A percentile compares a stretch with the other conserved stretches of the same genome.
These are phyloP conservation scores for Alternaria gaisen DNA, from an alignment of 2,329 filamentous ascomycete genomes.

Conservation along the genomic window DNA sequence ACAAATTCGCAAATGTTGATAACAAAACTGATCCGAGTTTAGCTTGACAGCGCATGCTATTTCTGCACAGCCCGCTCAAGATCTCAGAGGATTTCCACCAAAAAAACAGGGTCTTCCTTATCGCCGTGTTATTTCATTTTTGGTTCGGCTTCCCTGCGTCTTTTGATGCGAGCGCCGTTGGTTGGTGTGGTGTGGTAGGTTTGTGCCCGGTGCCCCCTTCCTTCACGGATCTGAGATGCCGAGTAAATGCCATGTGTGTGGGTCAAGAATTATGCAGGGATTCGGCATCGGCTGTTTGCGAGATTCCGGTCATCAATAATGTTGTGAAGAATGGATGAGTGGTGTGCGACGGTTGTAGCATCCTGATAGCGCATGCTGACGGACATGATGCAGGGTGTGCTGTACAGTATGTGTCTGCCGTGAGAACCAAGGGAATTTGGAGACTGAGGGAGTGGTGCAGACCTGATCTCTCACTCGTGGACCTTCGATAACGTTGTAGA, in stretches of 20 bases:
- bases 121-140: slow-evolving; percentile 2
- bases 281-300: slow-evolving; percentile 4
- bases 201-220: slow-evolving; percentile 4
- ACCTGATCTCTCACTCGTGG: neutral
- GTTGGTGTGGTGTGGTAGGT: slow-evolving; percentile 9
- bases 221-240: slow-evolving; percentile 15
- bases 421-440: neutral
- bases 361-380: neutral
- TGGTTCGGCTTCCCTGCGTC: slow-evolving; percentile 4
- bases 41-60: slow-evolving; percentile 5
- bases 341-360: neutral
- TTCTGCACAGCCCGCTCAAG: slow-evolving; percentile 3
- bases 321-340: slow-evolving; percentile 1
- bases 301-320: neutral
- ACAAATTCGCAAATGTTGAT: neutral
- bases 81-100: neutral
- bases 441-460: slow-evolving; percentile 1
- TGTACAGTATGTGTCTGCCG: neutral
- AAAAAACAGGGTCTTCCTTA: slow-evolving; percentile 7
- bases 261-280: slow-evolving; percentile 8
- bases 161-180: slow-evolving; percentile 3
- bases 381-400: neutral
- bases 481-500: neutral
- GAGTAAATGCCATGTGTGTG: slow-evolving; percentile 18
- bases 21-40: neutral